Base-by-base conservation (phyloP, 495 filamentous ascomycete genomes). In the Hyaloscypha hepaticicola region DNA sequence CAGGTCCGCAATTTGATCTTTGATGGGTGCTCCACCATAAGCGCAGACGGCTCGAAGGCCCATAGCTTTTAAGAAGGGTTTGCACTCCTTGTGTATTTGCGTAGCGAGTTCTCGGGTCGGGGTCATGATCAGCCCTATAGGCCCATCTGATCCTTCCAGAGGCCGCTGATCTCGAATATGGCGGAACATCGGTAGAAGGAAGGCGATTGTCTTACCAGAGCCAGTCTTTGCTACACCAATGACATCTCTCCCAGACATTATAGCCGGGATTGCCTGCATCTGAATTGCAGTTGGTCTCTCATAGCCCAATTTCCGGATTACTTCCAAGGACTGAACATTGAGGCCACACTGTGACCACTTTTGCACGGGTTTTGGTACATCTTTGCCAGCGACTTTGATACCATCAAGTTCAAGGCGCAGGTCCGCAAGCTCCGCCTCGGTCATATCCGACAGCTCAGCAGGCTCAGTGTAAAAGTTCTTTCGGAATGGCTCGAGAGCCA, bases 151-250 rank as follows among this genome's bases (percentile, higher is more conserved):
- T 29, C 86, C 84, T 58, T 88, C 88, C n/a, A 98, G 77, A 2
- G 90, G 87, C 53, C 86, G 79, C 71, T 99, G 95, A 72, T 98
- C 95, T 71, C 93, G 96, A 77, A 99, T 96, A 72, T 99, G 95
- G 24, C 95, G 86, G 71, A 98, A 97, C 90, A 98, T 96, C 22
- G 95, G 95, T 21, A 99, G 82, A 16, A 94, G 75, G 72, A 97
- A 99, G 26, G 96, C 95, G 67, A 97, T 88, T 1, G 96, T 99
- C 76, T 99, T 99, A 68, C 96, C 96, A n/a, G 96, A 98, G 3
- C 96, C 96, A 22, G 96, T 99, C 75, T 98, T 98, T 3, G 96
- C 96, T 49, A 98, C 90, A 68, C 94, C 95, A 66, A 98, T 96
- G 16, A 97, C 88, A 79, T 99, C 94, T 69, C 92, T 88, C 19